Conservation (phyloP, 2,329 filamentous ascomycete genomes). For the Atkinsonella texensis region DNA sequence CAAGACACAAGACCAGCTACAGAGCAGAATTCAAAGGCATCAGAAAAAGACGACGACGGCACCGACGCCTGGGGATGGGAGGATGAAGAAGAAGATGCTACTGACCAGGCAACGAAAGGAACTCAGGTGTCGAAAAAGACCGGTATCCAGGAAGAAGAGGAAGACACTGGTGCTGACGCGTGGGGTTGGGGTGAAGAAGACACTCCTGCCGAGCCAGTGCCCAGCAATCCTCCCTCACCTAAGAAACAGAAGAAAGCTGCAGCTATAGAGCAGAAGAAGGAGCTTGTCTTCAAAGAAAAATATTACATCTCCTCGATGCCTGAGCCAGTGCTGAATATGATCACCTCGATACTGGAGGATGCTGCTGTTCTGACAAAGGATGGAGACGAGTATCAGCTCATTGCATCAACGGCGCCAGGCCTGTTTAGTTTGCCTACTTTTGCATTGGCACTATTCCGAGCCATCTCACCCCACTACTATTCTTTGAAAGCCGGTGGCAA, state of each 20-base stretch:
- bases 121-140: slow-evolving; percentile 1
- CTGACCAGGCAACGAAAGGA: slow-evolving; percentile 13
- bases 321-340: slow-evolving; percentile 58
- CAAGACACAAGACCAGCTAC: slow-evolving; percentile 10
- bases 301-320: slow-evolving; percentile 87
- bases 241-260: slow-evolving; percentile 10
- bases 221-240: slow-evolving; percentile 5
- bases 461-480: slow-evolving; percentile 66
- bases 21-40: slow-evolving; percentile 9
- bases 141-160: slow-evolving; percentile 11
- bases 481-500: slow-evolving; percentile 47
- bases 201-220: slow-evolving; percentile 13
- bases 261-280: slow-evolving; percentile 32
- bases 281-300: slow-evolving; percentile 70
- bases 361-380: slow-evolving; percentile 46
- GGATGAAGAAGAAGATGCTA: slow-evolving; percentile 39
- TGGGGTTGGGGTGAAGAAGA: slow-evolving; percentile 82
- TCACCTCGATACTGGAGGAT: slow-evolving; percentile 48
- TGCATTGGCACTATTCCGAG: slow-evolving; percentile 66
- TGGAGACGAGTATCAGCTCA: slow-evolving; percentile 39
- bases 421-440: slow-evolving; percentile 63
- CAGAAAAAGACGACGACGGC: slow-evolving; percentile 26
- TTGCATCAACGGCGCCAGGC: slow-evolving; percentile 55
- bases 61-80: slow-evolving; percentile 79
- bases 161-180: slow-evolving; percentile 48